phyloP scores from a whole-genome alignment of 73 alveolate species.

The Symbiodinium natans region DNA sequence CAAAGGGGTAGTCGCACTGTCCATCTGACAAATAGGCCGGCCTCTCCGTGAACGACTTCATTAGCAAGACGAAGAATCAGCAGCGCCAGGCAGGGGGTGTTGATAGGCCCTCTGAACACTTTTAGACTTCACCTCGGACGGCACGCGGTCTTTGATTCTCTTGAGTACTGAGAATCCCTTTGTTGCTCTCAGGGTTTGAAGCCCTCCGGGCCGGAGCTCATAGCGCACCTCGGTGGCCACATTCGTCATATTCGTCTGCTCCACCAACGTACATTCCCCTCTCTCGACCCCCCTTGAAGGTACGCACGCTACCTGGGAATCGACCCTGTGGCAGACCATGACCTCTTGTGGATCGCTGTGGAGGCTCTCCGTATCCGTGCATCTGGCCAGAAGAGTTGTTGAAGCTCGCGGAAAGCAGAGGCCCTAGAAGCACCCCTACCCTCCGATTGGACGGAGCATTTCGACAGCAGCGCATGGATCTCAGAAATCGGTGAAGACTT shows the following conservation, averaged over 20 bases:
- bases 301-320: slow-evolving; percentile 84
- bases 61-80: slow-evolving; percentile 92
- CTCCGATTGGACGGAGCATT: slow-evolving; percentile 91
- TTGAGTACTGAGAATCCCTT: too few relatives aligned
- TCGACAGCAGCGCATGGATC: slow-evolving; percentile 57
- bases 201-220: slow-evolving; percentile 91
- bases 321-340: slow-evolving; percentile 87
- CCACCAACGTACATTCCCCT: too few relatives aligned
- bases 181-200: slow-evolving; percentile 35
- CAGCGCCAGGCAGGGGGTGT: slow-evolving; percentile 51
- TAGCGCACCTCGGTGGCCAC: slow-evolving; percentile 25
- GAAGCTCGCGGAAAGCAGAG: background rate
- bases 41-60: slow-evolving; percentile 89
- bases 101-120: too few relatives aligned
- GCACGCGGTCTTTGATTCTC: too few relatives aligned
- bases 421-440: slow-evolving; percentile 88
- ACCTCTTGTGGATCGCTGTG: slow-evolving; percentile 75
- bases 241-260: too few relatives aligned
- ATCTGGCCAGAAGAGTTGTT: background rate
- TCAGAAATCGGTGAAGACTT: background rate
- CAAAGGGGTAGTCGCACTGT: too few relatives aligned
- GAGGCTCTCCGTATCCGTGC: too few relatives aligned
- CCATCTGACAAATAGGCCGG: slow-evolving; percentile 22
- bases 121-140: too few relatives aligned
- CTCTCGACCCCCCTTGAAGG: background rate